These are phyloP conservation scores for Yamadazyma atlantica DNA, from an alignment of 1,139 yeast species.

Conservation along the genomic window DNA sequence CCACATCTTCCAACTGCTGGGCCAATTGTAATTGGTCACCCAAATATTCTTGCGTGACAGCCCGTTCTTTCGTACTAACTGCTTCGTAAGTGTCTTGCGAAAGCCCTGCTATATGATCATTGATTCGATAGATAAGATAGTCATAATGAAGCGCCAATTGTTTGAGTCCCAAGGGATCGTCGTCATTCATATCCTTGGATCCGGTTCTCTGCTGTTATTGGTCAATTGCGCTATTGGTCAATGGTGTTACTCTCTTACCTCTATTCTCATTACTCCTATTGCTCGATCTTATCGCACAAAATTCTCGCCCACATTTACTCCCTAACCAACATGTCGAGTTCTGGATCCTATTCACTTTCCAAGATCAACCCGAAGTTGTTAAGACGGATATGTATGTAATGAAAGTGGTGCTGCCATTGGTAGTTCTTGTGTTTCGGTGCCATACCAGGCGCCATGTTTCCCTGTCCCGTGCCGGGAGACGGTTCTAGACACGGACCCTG, in stretches of 20 bases:
- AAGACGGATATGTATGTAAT: slow-evolving; percentile 61
- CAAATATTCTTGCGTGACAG: slow-evolving; percentile 34
- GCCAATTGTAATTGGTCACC: slow-evolving; percentile 38
- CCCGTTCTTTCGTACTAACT: slow-evolving; percentile 26
- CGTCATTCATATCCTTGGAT: slow-evolving; percentile 7
- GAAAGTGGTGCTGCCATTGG: too few relatives aligned
- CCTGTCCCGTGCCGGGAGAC: too few relatives aligned
- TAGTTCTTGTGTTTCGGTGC: too few relatives aligned
- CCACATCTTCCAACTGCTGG: slow-evolving; percentile 43
- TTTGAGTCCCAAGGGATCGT: slow-evolving; percentile 63
- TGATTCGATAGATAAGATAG: slow-evolving; percentile 59
- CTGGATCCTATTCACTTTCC: slow-evolving; percentile 42
- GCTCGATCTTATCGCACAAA: not conserved
- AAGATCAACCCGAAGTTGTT: slow-evolving; percentile 58
- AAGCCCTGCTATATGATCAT: slow-evolving; percentile 47
- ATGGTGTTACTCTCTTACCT: not conserved
- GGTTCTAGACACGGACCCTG: too few relatives aligned
- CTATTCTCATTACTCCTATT: not conserved
- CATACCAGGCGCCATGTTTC: too few relatives aligned
- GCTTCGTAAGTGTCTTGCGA: slow-evolving; percentile 37
- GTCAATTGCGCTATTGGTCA: not conserved
- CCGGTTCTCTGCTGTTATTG: too few relatives aligned
- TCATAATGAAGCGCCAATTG: slow-evolving; percentile 61
- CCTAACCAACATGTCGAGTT: slow-evolving; percentile 16
- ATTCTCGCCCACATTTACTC: not conserved